Evolutionary conservation across 306 rosid genomes (phyloP).

Genomic region (Macrotyloma uniflorum): DNA sequence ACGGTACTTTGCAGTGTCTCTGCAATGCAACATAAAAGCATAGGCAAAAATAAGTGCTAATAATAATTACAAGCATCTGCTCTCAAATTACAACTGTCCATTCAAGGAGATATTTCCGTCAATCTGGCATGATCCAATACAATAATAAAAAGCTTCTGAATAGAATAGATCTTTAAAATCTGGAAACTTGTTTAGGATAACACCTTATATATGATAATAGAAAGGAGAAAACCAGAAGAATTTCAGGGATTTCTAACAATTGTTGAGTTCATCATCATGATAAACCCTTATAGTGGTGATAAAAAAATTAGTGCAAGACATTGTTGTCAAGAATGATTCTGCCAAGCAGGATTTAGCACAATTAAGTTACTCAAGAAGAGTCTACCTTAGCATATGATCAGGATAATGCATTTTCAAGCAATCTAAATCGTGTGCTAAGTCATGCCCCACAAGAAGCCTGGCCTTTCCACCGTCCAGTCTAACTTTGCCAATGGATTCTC

Average conservation of each 20-base stretch:
- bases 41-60: conserved; percentile 24
- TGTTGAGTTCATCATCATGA: conserved; percentile 11
- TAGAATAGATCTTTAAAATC: conserved; percentile 26
- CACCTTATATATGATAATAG: neutral
- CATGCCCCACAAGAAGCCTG: conserved; percentile 88
- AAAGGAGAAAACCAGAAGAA: neutral
- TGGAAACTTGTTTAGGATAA: neutral
- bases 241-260: conserved; percentile 11
- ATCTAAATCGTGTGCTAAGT: conserved; percentile 70
- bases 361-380: conserved; percentile 26
- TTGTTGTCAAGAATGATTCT: neutral
- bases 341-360: conserved; percentile 9
- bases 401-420: conserved; percentile 74
- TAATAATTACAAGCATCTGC: conserved; percentile 13
- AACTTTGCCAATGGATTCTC: conserved; percentile 59
- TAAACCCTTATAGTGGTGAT: conserved; percentile 5
- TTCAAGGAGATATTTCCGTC: neutral
- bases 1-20: conserved; percentile 81
- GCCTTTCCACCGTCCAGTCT: conserved; percentile 73
- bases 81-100: neutral
- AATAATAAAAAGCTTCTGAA: conserved; percentile 12
- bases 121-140: conserved; percentile 9
- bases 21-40: conserved; percentile 44
- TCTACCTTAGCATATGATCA: conserved; percentile 73
- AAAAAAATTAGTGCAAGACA: neutral